A percentile compares a stretch with the other conserved stretches of the same genome.
phyloP scores from a whole-genome alignment of 257 asterid species.

The Schizonepeta tenuifolia region DNA sequence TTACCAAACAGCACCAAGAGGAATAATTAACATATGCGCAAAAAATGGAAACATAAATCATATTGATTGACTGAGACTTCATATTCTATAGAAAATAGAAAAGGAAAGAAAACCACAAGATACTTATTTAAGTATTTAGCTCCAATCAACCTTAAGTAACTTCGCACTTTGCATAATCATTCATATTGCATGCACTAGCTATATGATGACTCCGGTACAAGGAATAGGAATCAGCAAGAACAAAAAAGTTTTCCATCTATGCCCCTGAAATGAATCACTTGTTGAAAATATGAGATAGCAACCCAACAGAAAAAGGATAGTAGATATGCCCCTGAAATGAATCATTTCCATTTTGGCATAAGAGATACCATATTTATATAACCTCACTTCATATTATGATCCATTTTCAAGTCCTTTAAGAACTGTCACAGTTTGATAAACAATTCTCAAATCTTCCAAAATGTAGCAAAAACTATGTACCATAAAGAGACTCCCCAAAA shows the following conservation, averaged over 20 bases:
- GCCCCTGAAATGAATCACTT: conserved; percentile 7
- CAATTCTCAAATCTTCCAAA: not conserved
- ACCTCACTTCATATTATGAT: not conserved
- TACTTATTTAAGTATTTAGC: conserved; percentile 4
- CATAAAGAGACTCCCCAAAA: not conserved
- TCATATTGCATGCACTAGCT: conserved; percentile 1
- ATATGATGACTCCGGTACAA: conserved; percentile 9
- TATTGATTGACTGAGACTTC: conserved; percentile 3
- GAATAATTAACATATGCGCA: not conserved
- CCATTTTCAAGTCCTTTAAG: not conserved
- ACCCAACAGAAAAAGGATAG: too few species aligned
- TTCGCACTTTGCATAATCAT: conserved; percentile 11
- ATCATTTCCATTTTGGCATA: not conserved
- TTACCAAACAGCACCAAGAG: conserved; percentile 20
- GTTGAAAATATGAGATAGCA: conserved; percentile 3
- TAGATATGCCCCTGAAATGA: too few species aligned
- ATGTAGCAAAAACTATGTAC: conserved; percentile 21
- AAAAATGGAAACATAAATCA: not conserved
- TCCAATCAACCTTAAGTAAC: conserved; percentile 2
- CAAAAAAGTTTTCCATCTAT: not conserved
- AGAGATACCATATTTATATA: not conserved
- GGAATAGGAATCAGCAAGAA: conserved; percentile 1
- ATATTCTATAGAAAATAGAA: conserved; percentile 6
- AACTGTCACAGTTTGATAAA: conserved; percentile 9
- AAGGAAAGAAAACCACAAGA: not conserved